phyloP scores from a whole-genome alignment of 495 filamentous ascomycete species.

The Aspergillus asperescens region DNA sequence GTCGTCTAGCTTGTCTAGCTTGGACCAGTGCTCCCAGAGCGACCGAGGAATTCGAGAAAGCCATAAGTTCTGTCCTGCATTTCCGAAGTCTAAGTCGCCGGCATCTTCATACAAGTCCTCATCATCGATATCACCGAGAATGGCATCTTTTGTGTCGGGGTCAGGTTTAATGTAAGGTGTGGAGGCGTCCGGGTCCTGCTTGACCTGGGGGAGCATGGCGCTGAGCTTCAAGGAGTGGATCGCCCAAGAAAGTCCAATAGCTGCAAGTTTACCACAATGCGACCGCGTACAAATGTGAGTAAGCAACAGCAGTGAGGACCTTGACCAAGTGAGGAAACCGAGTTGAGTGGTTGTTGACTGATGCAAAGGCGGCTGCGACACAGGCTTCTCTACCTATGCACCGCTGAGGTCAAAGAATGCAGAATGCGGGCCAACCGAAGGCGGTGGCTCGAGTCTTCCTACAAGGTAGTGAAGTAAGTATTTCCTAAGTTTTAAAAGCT shows the following conservation, averaged over 20 bases:
- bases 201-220: slow-evolving; percentile 35
- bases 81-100: slow-evolving; percentile 73
- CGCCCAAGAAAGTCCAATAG: not conserved
- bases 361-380: slow-evolving; percentile 11
- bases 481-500: no score
- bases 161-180: slow-evolving; percentile 60
- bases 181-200: slow-evolving; percentile 36
- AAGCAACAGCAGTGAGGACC: not conserved
- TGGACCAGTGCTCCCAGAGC: slow-evolving; percentile 65
- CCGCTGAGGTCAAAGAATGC: slow-evolving; percentile 5
- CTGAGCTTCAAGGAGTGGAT: not conserved
- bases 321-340: not conserved
- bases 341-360: slow-evolving; percentile 7
- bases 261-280: not conserved
- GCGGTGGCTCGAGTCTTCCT: no score
- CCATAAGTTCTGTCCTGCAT: slow-evolving; percentile 55
- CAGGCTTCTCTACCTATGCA: slow-evolving; percentile 8
- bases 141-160: slow-evolving; percentile 51
- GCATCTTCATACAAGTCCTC: slow-evolving; percentile 84
- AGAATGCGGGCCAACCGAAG: slow-evolving; percentile 10
- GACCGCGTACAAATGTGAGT: slow-evolving; percentile 3
- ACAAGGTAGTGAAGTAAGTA: no score
- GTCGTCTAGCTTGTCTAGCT: slow-evolving; percentile 50
- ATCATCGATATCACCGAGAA: slow-evolving; percentile 58
- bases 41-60: slow-evolving; percentile 71